Evolutionary conservation across 2,329 filamentous ascomycete species (phyloP).

Genomic region (Arthrobotrys conoides): DNA sequence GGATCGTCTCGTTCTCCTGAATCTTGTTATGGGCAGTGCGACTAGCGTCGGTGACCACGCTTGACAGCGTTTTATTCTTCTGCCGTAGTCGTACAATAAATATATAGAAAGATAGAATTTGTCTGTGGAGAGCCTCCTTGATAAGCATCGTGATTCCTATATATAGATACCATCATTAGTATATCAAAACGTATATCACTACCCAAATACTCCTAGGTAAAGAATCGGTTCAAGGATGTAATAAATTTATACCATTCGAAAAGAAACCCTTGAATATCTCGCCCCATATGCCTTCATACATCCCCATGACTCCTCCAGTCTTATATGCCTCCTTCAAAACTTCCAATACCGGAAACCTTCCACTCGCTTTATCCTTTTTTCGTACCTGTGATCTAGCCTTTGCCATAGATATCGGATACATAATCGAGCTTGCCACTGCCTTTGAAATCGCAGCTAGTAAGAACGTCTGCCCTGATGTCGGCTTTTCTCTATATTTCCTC

Average conservation of each 20-base stretch:
- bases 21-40: neutral
- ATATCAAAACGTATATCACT: neutral
- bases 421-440: slow-evolving; percentile 80
- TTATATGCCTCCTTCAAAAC: slow-evolving; percentile 68
- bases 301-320: slow-evolving; percentile 76
- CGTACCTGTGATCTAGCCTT: slow-evolving; percentile 82
- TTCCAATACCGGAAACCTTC: slow-evolving; percentile 54
- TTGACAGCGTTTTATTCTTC: slow-evolving; percentile 9
- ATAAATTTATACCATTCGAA: slow-evolving; percentile 74
- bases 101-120: slow-evolving; percentile 81
- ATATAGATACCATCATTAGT: slow-evolving; percentile 27
- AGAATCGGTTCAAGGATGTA: neutral
- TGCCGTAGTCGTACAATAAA: slow-evolving; percentile 69
- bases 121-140: slow-evolving; percentile 81
- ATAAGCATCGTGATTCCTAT: slow-evolving; percentile 81
- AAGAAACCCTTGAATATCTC: slow-evolving; percentile 88
- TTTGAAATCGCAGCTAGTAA: slow-evolving; percentile 83
- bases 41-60: neutral
- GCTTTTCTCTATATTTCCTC: slow-evolving; percentile 70
- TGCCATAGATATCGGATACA: slow-evolving; percentile 89
- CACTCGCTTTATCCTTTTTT: slow-evolving; percentile 65
- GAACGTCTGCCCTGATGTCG: slow-evolving; percentile 72
- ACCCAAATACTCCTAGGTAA: neutral
- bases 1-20: neutral
- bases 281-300: slow-evolving; percentile 82